phyloP scores from a whole-genome alignment of 192 early-diverging fungal genomes.

The Backusella morwellensis region DNA sequence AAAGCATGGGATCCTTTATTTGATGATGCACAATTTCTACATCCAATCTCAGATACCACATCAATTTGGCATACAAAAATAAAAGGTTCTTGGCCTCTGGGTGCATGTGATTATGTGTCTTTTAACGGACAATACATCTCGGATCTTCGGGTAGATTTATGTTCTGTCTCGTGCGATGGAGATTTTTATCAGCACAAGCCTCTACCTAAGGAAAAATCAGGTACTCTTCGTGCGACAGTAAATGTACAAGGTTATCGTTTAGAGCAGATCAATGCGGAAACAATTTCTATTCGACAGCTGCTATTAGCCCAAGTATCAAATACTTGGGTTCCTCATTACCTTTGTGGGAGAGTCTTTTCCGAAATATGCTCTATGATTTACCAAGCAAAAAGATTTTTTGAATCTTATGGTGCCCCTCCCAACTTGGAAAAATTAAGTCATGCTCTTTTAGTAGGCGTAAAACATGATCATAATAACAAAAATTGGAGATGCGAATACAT shows the following conservation, averaged over 20 bases:
- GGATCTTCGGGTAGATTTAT: conserved; percentile 14
- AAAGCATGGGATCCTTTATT: conserved; percentile 44
- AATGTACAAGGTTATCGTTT: conserved; percentile 28
- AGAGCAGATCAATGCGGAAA: conserved; percentile 12
- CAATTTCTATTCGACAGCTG: conserved; percentile 36
- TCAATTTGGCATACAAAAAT: conserved; percentile 40
- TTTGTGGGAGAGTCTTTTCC: not conserved
- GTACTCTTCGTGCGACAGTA: conserved; percentile 12
- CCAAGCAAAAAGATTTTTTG: conserved; percentile 6
- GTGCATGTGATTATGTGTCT: conserved; percentile 19
- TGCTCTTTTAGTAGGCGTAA: conserved; percentile 6
- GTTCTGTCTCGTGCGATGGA: conserved; percentile 13
- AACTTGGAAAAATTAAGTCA: conserved; percentile 12
- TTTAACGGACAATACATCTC: conserved; percentile 20
- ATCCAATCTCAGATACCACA: conserved; percentile 35
- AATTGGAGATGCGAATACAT: conserved; percentile 35
- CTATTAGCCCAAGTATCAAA: conserved; percentile 26
- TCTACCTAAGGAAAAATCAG: conserved; percentile 24
- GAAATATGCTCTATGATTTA: not conserved
- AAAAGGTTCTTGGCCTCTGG: conserved; percentile 43
- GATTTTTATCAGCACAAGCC: conserved; percentile 20
- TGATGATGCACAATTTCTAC: conserved; percentile 39
- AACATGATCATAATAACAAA: conserved; percentile 22
- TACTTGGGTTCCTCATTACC: not conserved
- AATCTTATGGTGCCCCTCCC: conserved; percentile 26